Conservation (phyloP, 208 protist species). For the Trypanosomatidae sp. region DNA sequence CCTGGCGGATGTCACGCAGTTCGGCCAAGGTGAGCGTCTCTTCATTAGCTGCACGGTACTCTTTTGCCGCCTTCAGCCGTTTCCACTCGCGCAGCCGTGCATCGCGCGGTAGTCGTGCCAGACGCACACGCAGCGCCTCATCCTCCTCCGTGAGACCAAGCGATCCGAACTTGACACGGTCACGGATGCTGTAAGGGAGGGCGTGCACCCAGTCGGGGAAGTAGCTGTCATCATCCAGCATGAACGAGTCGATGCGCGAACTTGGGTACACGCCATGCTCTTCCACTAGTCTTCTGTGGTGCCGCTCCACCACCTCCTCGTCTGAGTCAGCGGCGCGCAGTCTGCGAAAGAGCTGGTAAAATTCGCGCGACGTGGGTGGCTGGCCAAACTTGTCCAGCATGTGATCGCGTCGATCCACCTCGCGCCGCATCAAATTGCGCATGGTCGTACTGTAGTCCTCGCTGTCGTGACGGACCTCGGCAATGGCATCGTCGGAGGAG, state of each 20-base stretch:
- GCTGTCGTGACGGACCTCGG: background rate
- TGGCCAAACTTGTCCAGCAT: slow-evolving; percentile 78
- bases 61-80: slow-evolving; percentile 68
- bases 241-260: slow-evolving; percentile 82
- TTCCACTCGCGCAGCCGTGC: slow-evolving; percentile 71
- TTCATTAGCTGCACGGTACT: slow-evolving; percentile 68
- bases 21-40: slow-evolving; percentile 77
- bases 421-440: slow-evolving; percentile 56
- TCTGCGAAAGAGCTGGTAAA: slow-evolving; percentile 56
- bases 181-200: slow-evolving; percentile 81
- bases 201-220: slow-evolving; percentile 86
- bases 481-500: slow-evolving; percentile 36
- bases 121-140: slow-evolving; percentile 74
- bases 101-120: slow-evolving; percentile 72
- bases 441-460: slow-evolving; percentile 38
- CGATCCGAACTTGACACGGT: slow-evolving; percentile 88
- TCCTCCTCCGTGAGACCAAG: slow-evolving; percentile 89
- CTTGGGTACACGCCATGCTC: slow-evolving; percentile 80
- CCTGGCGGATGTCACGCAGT: slow-evolving; percentile 72
- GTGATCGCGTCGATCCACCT: slow-evolving; percentile 69
- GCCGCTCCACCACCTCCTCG: slow-evolving; percentile 46
- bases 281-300: slow-evolving; percentile 72
- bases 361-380: slow-evolving; percentile 71
- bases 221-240: slow-evolving; percentile 85
- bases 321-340: slow-evolving; percentile 60